Base-by-base conservation (phyloP, 148 eudicot species). In the Nyssa sinensis region DNA sequence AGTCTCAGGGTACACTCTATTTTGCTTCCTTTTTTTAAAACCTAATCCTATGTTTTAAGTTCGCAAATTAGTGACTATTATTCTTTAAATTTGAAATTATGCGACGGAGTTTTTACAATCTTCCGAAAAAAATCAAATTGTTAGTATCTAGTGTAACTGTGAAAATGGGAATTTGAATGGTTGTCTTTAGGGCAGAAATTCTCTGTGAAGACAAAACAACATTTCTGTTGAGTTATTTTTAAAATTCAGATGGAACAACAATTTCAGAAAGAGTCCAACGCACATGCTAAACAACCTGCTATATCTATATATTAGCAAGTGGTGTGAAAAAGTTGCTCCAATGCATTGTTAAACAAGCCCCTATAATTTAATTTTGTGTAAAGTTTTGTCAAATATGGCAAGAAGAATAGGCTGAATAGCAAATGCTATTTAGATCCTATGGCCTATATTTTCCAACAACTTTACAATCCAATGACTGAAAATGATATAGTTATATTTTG, bases 1-100 rank as follows among this genome's bases (percentile, higher is more conserved):
- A 87, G 96, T 82, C 90, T 95, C 51, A 84, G 92, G 98, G 98
- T 90, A 87, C 47, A 68, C 19, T 67, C 62, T 67, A 51, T 49
- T 14, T 49, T 49, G 57, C 57, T 49, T 3, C 75, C 41, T 39
- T 32, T 39, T 28, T 31, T 41, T 28, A 55, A 55, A 19, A 55
- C 5, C 3, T n/a, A 55, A 24, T n/a, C 59, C 7, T 55, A n/a
- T 49, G 1, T 49, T n/a, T 0, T 7, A 49, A 2, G 23, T 5
- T 13, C 16, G 59, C 51, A 44, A 44, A 44, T 44, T 13, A 3
- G 3, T 12, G 16, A 44, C 16, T 11, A 11, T 0, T 13, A 44
- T 44, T 44, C 16, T 1, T 44, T 55, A 24, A n/a, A 55, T 55
- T 55, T 55, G 0, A 19, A n/a, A n/a, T n/a, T n/a, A n/a, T n/a